These are phyloP conservation scores for Echinosphaeria canescens DNA, from an alignment of 2,329 filamentous ascomycete species.

Conservation along the genomic window DNA sequence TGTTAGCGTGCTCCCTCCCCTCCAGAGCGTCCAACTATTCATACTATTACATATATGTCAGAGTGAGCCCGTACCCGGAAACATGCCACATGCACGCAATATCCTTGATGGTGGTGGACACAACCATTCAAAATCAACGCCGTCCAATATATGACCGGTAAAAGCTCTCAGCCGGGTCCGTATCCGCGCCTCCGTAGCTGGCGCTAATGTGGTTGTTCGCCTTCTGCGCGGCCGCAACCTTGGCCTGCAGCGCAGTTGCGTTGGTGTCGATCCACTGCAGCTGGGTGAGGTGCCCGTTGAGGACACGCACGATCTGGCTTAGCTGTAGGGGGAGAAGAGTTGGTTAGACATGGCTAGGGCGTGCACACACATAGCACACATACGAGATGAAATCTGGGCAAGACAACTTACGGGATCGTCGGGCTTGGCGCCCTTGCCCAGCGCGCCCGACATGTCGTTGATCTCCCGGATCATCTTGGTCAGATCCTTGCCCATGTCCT, in stretches of 20 bases:
- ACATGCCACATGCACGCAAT: neutral
- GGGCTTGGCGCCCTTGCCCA: conserved; percentile 76
- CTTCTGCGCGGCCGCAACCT: conserved; percentile 68
- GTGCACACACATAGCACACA: neutral
- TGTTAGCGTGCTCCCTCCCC: no score
- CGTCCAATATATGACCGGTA: conserved; percentile 73
- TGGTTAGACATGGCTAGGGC: conserved; percentile 6
- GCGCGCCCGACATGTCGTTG: conserved; percentile 71
- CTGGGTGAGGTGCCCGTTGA: conserved; percentile 82
- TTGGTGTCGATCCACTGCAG: conserved; percentile 87
- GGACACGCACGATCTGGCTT: conserved; percentile 83
- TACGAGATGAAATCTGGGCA: neutral
- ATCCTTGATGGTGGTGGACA: neutral
- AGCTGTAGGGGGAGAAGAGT: conserved; percentile 27
- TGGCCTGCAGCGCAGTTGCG: conserved; percentile 57
- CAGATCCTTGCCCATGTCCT: conserved; percentile 84
- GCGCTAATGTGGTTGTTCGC: conserved; percentile 40
- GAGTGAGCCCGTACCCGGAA: no score
- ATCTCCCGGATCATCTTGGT: conserved; percentile 97
- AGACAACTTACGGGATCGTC: conserved; percentile 56
- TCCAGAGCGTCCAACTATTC: no score
- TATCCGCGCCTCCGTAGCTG: conserved; percentile 36
- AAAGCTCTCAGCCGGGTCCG: conserved; percentile 68
- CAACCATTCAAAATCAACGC: conserved; percentile 24
- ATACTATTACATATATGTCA: no score